Evolutionary conservation across 2,329 filamentous ascomycete genomes (phyloP).

Genomic region (Fusarium sp.): DNA sequence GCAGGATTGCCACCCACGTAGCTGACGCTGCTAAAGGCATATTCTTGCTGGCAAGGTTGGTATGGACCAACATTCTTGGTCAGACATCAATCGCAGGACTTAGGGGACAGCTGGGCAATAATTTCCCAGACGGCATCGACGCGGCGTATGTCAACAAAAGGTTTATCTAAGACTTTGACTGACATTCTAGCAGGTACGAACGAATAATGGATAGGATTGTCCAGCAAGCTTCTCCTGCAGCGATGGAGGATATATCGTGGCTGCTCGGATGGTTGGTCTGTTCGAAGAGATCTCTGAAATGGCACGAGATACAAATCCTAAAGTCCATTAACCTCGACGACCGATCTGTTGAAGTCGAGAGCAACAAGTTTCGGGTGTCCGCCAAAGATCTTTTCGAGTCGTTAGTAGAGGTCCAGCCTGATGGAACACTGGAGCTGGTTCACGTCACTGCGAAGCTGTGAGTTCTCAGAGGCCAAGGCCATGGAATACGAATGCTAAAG

Average conservation of each 20-base stretch:
- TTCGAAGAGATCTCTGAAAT: constrained; percentile 54
- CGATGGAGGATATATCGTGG: background rate
- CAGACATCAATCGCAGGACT: background rate
- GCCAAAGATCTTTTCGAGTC: background rate
- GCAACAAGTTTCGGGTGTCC: background rate
- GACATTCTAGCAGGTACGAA: too few relatives aligned
- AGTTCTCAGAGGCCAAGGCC: too few relatives aligned
- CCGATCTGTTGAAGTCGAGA: background rate
- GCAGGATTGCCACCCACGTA: background rate
- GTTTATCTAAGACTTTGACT: too few relatives aligned
- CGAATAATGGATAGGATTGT: background rate
- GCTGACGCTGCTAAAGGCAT: background rate
- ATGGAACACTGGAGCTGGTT: background rate
- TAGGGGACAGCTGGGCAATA: background rate
- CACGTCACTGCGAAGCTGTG: background rate
- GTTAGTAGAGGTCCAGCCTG: background rate
- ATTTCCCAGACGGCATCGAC: background rate
- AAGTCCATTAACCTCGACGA: background rate
- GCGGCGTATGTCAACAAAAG: too few relatives aligned
- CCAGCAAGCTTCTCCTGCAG: background rate
- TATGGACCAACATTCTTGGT: background rate
- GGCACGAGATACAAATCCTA: constrained; percentile 53
- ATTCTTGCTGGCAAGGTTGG: background rate
- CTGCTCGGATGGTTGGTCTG: constrained; percentile 54
- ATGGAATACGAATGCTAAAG: too few relatives aligned